Evolutionary conservation across 768 basidiomycete genomes (phyloP).

Genomic region (Suillus ampliporus): DNA sequence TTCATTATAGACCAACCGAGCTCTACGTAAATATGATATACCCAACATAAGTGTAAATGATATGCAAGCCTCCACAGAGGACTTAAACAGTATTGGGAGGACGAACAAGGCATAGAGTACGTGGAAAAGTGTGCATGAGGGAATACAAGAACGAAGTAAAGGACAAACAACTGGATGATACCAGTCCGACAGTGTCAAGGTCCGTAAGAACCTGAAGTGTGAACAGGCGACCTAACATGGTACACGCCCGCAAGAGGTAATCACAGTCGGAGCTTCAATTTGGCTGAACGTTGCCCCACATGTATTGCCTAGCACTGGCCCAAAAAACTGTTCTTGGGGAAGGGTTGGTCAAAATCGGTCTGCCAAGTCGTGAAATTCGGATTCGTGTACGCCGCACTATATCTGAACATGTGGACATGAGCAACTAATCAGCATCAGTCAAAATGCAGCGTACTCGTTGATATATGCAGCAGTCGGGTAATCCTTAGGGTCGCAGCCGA

Average conservation of each 20-base stretch:
- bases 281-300: too few species aligned
- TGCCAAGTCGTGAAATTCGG: constrained; percentile 81
- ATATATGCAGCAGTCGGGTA: constrained; percentile 89
- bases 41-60: constrained; percentile 19
- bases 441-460: constrained; percentile 51
- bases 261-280: too few species aligned
- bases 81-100: constrained; percentile 8
- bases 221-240: constrained; percentile 4
- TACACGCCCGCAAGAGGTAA: too few species aligned
- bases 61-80: neutral
- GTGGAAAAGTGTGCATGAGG: constrained; percentile 7
- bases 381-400: constrained; percentile 80
- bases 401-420: constrained; percentile 34
- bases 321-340: constrained; percentile 70
- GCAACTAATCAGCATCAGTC: neutral
- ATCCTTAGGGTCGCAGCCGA: constrained; percentile 82
- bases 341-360: constrained; percentile 64
- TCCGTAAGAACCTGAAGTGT: constrained; percentile 13
- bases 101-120: constrained; percentile 3
- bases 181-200: constrained; percentile 5
- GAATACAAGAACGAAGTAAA: constrained; percentile 27
- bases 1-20: constrained; percentile 6
- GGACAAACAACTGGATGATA: constrained; percentile 22
- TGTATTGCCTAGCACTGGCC: constrained; percentile 55
- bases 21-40: constrained; percentile 6